Evolutionary conservation across 345 rosid species (phyloP).

Genomic region (Camelina laxa): DNA sequence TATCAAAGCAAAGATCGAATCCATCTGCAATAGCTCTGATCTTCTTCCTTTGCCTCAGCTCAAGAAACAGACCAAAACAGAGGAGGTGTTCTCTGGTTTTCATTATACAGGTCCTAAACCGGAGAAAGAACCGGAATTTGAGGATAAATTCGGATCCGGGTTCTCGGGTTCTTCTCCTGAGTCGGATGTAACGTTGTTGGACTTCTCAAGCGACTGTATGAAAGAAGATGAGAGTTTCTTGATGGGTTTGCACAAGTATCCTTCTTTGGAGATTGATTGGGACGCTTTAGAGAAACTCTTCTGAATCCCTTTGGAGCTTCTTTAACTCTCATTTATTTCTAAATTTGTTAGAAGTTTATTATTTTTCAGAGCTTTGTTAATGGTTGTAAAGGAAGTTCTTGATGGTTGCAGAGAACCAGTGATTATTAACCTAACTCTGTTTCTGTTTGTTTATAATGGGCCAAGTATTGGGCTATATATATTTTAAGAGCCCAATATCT

Average conservation of each 20-base stretch:
- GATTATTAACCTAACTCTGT: background rate
- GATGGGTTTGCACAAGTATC: slow-evolving; percentile 62
- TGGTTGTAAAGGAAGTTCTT: slow-evolving; percentile 45
- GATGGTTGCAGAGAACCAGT: slow-evolving; percentile 49
- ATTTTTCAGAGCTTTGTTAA: slow-evolving; percentile 45
- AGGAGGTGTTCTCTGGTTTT: slow-evolving; percentile 22
- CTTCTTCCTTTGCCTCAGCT: slow-evolving; percentile 45
- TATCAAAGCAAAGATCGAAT: slow-evolving; percentile 74
- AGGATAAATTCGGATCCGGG: slow-evolving; percentile 32
- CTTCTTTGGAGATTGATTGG: slow-evolving; percentile 91
- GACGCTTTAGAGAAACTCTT: slow-evolving; percentile 55
- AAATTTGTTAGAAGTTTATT: slow-evolving; percentile 8
- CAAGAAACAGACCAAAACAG: slow-evolving; percentile 47
- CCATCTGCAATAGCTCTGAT: slow-evolving; percentile 56
- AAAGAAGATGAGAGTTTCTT: slow-evolving; percentile 51
- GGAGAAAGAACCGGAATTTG: slow-evolving; percentile 22
- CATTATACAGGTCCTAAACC: slow-evolving; percentile 36
- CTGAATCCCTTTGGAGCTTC: slow-evolving; percentile 41
- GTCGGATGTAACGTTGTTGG: slow-evolving; percentile 35
- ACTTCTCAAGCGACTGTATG: slow-evolving; percentile 37
- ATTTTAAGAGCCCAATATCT: background rate
- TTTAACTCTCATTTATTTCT: background rate
- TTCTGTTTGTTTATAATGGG: slow-evolving; percentile 8
- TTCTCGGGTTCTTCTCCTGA: slow-evolving; percentile 38
- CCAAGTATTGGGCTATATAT: background rate